phyloP scores from a whole-genome alignment of 768 basidiomycete species.

The Gymnopilus dilepis region DNA sequence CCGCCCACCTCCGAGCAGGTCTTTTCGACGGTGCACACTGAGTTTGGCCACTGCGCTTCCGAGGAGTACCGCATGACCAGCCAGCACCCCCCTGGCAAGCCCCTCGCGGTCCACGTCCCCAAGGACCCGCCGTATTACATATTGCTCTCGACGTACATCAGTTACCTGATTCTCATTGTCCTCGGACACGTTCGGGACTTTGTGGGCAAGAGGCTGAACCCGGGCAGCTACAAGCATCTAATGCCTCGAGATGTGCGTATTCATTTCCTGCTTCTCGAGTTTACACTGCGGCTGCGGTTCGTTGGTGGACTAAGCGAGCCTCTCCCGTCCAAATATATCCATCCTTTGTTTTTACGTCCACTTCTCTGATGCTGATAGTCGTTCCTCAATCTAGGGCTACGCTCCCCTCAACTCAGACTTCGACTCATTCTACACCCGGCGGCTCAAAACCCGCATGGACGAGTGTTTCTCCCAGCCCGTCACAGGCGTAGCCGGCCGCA shows the following conservation, averaged over 20 bases:
- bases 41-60: constrained; percentile 91
- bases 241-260: constrained; percentile 80
- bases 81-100: constrained; percentile 56
- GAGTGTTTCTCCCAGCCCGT: constrained; percentile 94
- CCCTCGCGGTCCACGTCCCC: constrained; percentile 61
- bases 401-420: constrained; percentile 98
- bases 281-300: constrained; percentile 9
- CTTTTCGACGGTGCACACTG: constrained; percentile 81
- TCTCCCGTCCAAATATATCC: not conserved
- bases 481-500: constrained; percentile 95
- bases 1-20: constrained; percentile 84
- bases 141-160: constrained; percentile 88
- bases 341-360: constrained; percentile 13
- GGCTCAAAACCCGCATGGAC: constrained; percentile 92
- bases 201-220: constrained; percentile 82
- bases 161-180: constrained; percentile 90
- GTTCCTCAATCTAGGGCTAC: constrained; percentile 69
- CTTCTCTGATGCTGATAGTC: constrained; percentile 12
- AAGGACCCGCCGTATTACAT: constrained; percentile 94
- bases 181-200: constrained; percentile 96
- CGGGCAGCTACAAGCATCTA: constrained; percentile 77
- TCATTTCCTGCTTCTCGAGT: constrained; percentile 7
- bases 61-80: constrained; percentile 74
- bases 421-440: constrained; percentile 98
- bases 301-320: not conserved